Evolutionary conservation across 1,139 yeast genomes (phyloP), one percentile per base, ranked within the genome.

Genomic region (Diutina scorzettiae): DNA sequence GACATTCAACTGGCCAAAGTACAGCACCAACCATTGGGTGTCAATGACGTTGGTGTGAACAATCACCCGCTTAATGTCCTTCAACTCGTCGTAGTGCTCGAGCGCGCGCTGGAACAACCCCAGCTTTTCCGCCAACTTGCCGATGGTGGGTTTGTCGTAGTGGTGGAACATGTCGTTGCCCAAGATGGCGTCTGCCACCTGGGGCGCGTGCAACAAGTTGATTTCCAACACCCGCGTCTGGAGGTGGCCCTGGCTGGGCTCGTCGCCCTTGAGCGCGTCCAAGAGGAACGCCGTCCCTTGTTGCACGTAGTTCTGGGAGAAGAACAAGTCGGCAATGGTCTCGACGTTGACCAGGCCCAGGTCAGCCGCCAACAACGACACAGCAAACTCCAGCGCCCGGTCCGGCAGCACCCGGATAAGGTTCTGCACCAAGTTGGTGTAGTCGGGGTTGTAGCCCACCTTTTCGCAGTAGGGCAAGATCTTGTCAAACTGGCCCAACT

Each of bases 261-360:
- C 73, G 63, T 93, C 96, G 50, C 81, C 86, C 68, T 91, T 91
- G 59, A 93, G 74, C 8, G 97, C 97, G 63, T 93, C 98, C 55
- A 93, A 71, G 54, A 93, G 70, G 67, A 93, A 86, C n/a, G 98
- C 96, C 37, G 99, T 93, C 58, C 97, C 98, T 69, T 91, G 98
- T 66, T 89, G 98, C 53, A 91, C 79, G 57, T 79, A 81, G 63
- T 91, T 89, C 62, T 91, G 97, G 37, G 95, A 81, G 62, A 93
- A 80, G 71, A 93, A 93, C 48, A 91, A 81, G 58, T 93, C 98
- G 39, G 96, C 93, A 53, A 86, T 73, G 51, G 80, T 80, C 65
- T 89, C 96, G 49, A 86, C 69, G 52, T 89, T 86, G 50, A 89
- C 66, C 49, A 78, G 74, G 36, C 79, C 67, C 41, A 76, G 78